Evolutionary conservation across 164 flowering plant genomes (phyloP).

Genomic region (Sextonia rubra): DNA sequence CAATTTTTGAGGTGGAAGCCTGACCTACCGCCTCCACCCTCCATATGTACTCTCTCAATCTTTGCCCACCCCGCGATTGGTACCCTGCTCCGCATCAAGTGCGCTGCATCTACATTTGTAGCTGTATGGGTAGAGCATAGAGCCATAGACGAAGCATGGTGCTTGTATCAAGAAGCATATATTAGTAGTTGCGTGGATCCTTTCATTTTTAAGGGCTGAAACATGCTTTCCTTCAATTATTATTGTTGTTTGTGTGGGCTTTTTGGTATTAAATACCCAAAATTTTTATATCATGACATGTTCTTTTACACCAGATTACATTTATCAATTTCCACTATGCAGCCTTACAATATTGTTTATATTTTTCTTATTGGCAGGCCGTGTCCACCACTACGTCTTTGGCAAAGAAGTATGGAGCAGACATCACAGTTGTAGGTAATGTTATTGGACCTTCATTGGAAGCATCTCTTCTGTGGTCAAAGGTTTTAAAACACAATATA

Average conservation of each 20-base stretch:
- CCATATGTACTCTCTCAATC: no score
- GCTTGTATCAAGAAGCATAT: no score
- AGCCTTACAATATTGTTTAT: not conserved
- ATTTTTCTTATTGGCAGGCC: conserved; percentile 46
- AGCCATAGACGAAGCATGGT: no score
- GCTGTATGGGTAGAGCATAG: no score
- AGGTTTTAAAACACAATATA: conserved; percentile 2
- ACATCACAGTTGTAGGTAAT: conserved; percentile 91
- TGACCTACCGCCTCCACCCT: no score
- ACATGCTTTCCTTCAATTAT: not conserved
- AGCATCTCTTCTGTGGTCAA: not conserved
- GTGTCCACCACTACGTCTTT: conserved; percentile 77
- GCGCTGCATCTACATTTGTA: no score
- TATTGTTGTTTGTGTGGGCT: not conserved
- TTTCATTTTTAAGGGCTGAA: not conserved
- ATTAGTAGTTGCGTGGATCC: not conserved
- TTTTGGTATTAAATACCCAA: no score
- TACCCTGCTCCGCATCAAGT: no score
- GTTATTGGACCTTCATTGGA: conserved; percentile 13
- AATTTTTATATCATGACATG: not conserved
- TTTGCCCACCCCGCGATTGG: no score
- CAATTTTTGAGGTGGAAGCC: no score
- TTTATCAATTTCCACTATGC: not conserved
- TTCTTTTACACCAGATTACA: not conserved
- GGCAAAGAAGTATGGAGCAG: conserved; percentile 95